phyloP scores from a whole-genome alignment of 2,329 filamentous ascomycete species.

The Cladosporium halotolerans region DNA sequence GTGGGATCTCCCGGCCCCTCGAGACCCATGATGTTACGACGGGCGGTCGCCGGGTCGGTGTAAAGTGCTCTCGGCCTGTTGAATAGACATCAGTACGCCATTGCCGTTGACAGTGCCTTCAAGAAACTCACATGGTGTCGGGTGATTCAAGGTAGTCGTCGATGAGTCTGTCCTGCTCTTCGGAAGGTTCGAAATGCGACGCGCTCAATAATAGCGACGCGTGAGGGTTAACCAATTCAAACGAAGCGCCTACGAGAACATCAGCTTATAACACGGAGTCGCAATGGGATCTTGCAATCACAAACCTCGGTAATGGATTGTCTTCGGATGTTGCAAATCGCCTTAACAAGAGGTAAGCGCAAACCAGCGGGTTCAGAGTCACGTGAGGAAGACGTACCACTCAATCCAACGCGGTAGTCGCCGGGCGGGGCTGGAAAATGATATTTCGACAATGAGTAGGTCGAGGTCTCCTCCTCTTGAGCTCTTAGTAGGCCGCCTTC shows the following conservation, averaged over 20 bases:
- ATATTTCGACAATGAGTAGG: conserved; percentile 23
- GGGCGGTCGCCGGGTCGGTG: conserved; percentile 22
- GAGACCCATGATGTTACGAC: conserved; percentile 23
- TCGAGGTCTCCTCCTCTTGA: conserved; percentile 14
- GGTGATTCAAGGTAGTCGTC: conserved; percentile 28
- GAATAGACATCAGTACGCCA: background rate
- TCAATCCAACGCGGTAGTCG: conserved; percentile 23
- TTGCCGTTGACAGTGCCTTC: background rate
- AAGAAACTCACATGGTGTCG: background rate
- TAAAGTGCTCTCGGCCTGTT: conserved; percentile 14
- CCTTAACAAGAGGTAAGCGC: background rate
- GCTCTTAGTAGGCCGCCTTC: conserved; percentile 2
- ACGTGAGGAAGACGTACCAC: conserved; percentile 19
- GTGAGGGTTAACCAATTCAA: conserved; percentile 32
- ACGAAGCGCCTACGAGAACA: conserved; percentile 23
- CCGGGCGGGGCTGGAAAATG: conserved; percentile 26
- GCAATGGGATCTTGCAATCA: background rate
- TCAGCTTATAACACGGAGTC: background rate
- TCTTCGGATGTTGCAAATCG: conserved; percentile 21
- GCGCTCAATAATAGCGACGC: conserved; percentile 26
- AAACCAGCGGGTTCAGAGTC: background rate
- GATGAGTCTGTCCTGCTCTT: conserved; percentile 28
- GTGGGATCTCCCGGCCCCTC: background rate
- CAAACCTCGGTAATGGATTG: conserved; percentile 22
- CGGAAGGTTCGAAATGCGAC: conserved; percentile 27